phyloP scores from a whole-genome alignment of 177 flowering plant species.

The Tripterygium wilfordii region DNA sequence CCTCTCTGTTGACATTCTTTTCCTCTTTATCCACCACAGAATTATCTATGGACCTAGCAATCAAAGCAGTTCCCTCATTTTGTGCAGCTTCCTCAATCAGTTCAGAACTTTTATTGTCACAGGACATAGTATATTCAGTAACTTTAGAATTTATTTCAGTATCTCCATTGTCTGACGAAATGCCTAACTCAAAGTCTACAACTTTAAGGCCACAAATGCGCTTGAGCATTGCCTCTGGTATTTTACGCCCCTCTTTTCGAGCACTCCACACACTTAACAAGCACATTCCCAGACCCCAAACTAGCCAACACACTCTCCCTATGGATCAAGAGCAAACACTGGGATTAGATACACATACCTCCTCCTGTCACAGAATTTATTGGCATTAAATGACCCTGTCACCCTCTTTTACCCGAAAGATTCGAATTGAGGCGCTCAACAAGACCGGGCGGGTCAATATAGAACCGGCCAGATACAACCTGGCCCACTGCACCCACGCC shows the following conservation, averaged over 20 bases:
- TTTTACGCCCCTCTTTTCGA: conserved; percentile 90
- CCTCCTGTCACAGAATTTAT: conserved; percentile 92
- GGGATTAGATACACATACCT: conserved; percentile 95
- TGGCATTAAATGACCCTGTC: conserved; percentile 70
- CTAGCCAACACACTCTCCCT: conserved; percentile 86
- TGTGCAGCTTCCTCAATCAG: background rate
- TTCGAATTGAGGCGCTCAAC: conserved; percentile 62
- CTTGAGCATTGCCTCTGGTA: conserved; percentile 63
- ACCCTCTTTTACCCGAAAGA: conserved; percentile 81
- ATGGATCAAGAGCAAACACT: conserved; percentile 89
- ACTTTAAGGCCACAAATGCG: conserved; percentile 15
- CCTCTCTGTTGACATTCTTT: conserved; percentile 14
- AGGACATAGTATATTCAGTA: background rate
- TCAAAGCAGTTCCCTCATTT: background rate
- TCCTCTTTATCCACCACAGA: conserved; percentile 3
- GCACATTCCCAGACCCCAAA: conserved; percentile 70
- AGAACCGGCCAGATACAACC: conserved; percentile 90
- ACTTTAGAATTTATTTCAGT: background rate
- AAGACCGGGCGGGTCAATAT: conserved; percentile 79
- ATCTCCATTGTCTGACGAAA: conserved; percentile 25
- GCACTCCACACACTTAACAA: conserved; percentile 78
- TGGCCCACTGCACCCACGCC: conserved; percentile 96
- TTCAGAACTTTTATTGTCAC: background rate
- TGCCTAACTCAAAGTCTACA: conserved; percentile 5
- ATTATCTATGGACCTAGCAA: background rate